Percentiles rank a stretch among this genome's conserved stretches.
phyloP scores from a whole-genome alignment of 2,329 filamentous ascomycete genomes.

The Cladobotryum protrusum region DNA sequence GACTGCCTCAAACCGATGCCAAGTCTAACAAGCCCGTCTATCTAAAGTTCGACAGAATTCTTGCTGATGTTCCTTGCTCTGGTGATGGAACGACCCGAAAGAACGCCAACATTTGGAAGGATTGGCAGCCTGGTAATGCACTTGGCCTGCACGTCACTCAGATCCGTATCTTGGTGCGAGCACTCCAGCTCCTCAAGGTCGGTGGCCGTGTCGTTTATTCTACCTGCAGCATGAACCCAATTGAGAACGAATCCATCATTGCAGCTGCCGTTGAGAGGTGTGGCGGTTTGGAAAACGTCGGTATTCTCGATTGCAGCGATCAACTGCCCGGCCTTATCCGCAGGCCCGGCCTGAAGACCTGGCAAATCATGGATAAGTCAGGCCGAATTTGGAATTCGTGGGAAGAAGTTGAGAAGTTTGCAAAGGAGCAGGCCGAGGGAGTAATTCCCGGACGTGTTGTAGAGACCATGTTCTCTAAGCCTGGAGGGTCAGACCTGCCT shows the following conservation, averaged over 20 bases:
- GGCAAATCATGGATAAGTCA: slow-evolving; percentile 88
- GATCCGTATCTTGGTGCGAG: slow-evolving; percentile 80
- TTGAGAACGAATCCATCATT: slow-evolving; percentile 93
- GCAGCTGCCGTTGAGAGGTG: slow-evolving; percentile 84
- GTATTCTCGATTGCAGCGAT: slow-evolving; percentile 76
- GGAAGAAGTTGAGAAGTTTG: slow-evolving; percentile 70
- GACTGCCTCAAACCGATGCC: slow-evolving; percentile 57
- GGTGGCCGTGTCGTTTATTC: slow-evolving; percentile 95
- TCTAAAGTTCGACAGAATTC: slow-evolving; percentile 92
- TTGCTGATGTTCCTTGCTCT: slow-evolving; percentile 95
- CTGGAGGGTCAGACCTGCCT: slow-evolving; percentile 56
- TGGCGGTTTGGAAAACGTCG: slow-evolving; percentile 73
- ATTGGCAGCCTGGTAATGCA: slow-evolving; percentile 84
- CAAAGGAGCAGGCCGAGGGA: slow-evolving; percentile 50
- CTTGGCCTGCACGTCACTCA: slow-evolving; percentile 84
- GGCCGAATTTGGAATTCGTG: slow-evolving; percentile 74
- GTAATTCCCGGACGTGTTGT: slow-evolving; percentile 60
- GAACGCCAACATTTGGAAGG: slow-evolving; percentile 89
- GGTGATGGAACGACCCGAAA: slow-evolving; percentile 92
- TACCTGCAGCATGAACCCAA: slow-evolving; percentile 97
- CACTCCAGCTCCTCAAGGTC: slow-evolving; percentile 91
- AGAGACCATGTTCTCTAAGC: slow-evolving; percentile 75
- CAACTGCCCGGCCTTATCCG: slow-evolving; percentile 72
- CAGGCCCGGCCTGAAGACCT: slow-evolving; percentile 67
- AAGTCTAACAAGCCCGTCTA: slow-evolving; percentile 58